A percentile compares a stretch with the other conserved stretches of the same genome.
phyloP scores from a whole-genome alignment of 352 stramenopile genomes.

The Phytophthora parvispora region DNA sequence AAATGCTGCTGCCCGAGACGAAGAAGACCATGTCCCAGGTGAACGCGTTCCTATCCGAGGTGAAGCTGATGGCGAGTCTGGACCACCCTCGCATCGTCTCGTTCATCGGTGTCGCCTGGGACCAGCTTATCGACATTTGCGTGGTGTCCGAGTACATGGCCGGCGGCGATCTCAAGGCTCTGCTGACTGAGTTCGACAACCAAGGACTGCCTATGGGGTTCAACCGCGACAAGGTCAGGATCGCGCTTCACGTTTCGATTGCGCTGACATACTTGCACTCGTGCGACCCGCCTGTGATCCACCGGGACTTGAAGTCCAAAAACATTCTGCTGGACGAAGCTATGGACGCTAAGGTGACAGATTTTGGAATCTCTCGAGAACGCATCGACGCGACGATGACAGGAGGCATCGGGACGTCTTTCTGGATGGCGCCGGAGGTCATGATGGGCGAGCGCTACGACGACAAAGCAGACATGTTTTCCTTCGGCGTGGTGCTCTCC shows the following conservation, averaged over 20 bases:
- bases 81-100: constrained; percentile 51
- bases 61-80: constrained; percentile 43
- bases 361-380: constrained; percentile 49
- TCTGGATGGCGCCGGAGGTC: constrained; percentile 59
- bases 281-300: constrained; percentile 42
- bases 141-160: constrained; percentile 67
- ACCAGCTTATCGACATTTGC: constrained; percentile 45
- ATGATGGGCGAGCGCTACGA: constrained; percentile 54
- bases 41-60: constrained; percentile 40
- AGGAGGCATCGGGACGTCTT: constrained; percentile 46
- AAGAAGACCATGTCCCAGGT: constrained; percentile 40
- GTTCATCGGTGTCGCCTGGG: constrained; percentile 58
- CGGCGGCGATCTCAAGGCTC: constrained; percentile 40
- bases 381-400: constrained; percentile 50
- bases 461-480: constrained; percentile 60
- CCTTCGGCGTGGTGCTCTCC: constrained; percentile 54
- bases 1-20: constrained; percentile 37
- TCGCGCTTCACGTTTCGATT: constrained; percentile 40
- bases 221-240: constrained; percentile 42
- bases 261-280: constrained; percentile 58
- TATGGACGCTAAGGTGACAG: constrained; percentile 45
- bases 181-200: constrained; percentile 39
- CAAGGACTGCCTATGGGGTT: constrained; percentile 28
- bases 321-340: constrained; percentile 45
- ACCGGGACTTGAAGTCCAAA: constrained; percentile 54